phyloP scores from a whole-genome alignment of 306 rosid species.

The Gastrolobium bilobum region DNA sequence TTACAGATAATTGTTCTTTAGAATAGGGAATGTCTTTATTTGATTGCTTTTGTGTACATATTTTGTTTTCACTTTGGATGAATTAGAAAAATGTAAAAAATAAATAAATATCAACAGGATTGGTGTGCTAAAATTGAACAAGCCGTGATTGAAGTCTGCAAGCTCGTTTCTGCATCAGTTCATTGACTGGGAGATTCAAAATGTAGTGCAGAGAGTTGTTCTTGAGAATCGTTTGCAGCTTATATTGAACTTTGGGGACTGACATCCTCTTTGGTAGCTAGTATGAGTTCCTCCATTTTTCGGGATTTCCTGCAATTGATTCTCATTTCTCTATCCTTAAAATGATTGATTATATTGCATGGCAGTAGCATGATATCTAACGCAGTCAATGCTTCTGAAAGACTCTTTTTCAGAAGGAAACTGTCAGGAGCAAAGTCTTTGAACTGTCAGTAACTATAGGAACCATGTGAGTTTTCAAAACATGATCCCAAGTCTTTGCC shows the following conservation, averaged over 20 bases:
- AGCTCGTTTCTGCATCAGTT: conserved; percentile 4
- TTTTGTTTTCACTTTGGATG: conserved; percentile 8
- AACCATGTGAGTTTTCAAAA: conserved; percentile 35
- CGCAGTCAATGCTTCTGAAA: conserved; percentile 12
- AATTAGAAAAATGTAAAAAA: background rate
- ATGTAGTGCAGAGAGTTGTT: background rate
- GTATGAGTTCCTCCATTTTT: conserved; percentile 2
- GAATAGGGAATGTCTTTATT: background rate
- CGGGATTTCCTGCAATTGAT: background rate
- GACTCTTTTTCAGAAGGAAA: background rate
- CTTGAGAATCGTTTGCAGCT: conserved; percentile 17
- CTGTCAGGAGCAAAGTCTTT: background rate
- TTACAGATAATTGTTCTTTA: conserved; percentile 20
- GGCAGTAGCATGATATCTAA: background rate
- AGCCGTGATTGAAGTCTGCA: background rate
- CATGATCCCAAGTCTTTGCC: background rate
- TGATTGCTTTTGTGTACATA: conserved; percentile 2
- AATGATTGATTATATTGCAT: background rate
- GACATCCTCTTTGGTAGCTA: conserved; percentile 3
- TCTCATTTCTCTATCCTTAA: background rate
- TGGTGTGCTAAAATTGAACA: conserved; percentile 6
- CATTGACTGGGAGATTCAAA: conserved; percentile 23
- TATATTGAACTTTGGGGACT: conserved; percentile 5
- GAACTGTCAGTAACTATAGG: conserved; percentile 1
- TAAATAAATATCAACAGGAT: background rate